phyloP scores from a whole-genome alignment of 371 early-diverging fungal species.

The Haplosporangium sp. region DNA sequence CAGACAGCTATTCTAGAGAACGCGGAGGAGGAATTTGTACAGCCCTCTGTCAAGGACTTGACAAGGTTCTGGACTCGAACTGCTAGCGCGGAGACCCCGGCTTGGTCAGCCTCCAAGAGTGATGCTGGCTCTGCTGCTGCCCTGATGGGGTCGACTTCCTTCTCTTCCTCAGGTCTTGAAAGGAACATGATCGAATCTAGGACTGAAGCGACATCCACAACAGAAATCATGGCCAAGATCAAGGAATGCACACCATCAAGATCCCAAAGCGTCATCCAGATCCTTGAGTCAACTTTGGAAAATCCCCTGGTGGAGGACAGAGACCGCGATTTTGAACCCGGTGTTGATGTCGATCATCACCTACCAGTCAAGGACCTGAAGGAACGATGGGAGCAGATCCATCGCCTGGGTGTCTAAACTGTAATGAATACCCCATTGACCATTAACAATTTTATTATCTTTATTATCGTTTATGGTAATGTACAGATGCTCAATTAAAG shows the following conservation, averaged over 20 bases:
- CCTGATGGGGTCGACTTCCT: neutral
- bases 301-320: neutral
- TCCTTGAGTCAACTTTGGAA: neutral
- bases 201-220: too few species aligned
- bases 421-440: too few species aligned
- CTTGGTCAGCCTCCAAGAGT: slow-evolving; percentile 3
- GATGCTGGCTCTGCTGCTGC: neutral
- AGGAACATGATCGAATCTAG: too few species aligned
- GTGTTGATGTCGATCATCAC: slow-evolving; percentile 26
- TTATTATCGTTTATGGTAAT: too few species aligned
- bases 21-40: slow-evolving; percentile 1
- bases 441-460: too few species aligned
- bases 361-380: slow-evolving; percentile 44
- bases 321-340: slow-evolving; percentile 10
- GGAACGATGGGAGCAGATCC: slow-evolving; percentile 47
- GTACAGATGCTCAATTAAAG: too few species aligned
- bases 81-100: neutral
- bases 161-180: too few species aligned
- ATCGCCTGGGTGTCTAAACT: slow-evolving; percentile 27
- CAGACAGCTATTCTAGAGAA: too few species aligned
- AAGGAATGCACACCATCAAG: neutral
- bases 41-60: slow-evolving; percentile 24
- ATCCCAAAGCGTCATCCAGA: slow-evolving; percentile 2
- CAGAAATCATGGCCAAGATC: too few species aligned
- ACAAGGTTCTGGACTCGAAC: slow-evolving; percentile 35